These are phyloP conservation scores for Arthrobotrys entomopaga DNA, from an alignment of 2,329 filamentous ascomycete genomes.

Conservation along the genomic window DNA sequence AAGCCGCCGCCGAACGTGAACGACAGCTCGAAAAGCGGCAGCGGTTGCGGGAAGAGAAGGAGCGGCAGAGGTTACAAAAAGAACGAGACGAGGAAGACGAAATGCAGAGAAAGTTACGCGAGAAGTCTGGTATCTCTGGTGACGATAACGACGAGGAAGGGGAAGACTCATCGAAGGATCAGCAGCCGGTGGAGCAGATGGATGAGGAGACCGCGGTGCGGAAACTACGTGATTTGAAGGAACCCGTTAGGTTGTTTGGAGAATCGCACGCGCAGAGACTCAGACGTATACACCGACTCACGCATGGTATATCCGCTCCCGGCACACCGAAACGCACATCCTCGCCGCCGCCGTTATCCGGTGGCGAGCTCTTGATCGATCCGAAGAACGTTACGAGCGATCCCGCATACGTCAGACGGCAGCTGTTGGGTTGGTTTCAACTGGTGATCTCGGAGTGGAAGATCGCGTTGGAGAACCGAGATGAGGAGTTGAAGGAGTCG, in stretches of 20 bases:
- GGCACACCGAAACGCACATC: slow-evolving; percentile 18
- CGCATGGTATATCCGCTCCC: slow-evolving; percentile 14
- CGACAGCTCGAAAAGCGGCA: slow-evolving; percentile 78
- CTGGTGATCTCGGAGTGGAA: slow-evolving; percentile 94
- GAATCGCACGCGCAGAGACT: slow-evolving; percentile 72
- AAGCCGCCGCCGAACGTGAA: slow-evolving; percentile 72
- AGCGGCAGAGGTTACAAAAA: slow-evolving; percentile 70
- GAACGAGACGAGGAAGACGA: slow-evolving; percentile 61
- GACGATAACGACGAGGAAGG: slow-evolving; percentile 56
- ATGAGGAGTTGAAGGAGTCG: slow-evolving; percentile 72
- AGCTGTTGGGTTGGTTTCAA: slow-evolving; percentile 93
- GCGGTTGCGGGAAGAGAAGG: slow-evolving; percentile 82
- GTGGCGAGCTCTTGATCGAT: slow-evolving; percentile 62
- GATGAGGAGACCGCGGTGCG: slow-evolving; percentile 74
- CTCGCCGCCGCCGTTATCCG: slow-evolving; percentile 70
- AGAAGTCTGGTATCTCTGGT: slow-evolving; percentile 18
- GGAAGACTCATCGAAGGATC: slow-evolving; percentile 59
- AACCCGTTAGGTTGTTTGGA: slow-evolving; percentile 81
- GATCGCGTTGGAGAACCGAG: slow-evolving; percentile 73
- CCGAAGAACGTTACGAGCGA: slow-evolving; percentile 69
- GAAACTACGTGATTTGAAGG: slow-evolving; percentile 75
- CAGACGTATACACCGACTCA: slow-evolving; percentile 53
- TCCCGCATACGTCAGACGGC: slow-evolving; percentile 79
- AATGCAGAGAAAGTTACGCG: slow-evolving; percentile 62
- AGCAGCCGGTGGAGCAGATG: slow-evolving; percentile 68